Evolutionary conservation across 1,139 yeast genomes (phyloP), one percentile per base, ranked within the genome.

Genomic region (Magnusiomyces tetraspermus): DNA sequence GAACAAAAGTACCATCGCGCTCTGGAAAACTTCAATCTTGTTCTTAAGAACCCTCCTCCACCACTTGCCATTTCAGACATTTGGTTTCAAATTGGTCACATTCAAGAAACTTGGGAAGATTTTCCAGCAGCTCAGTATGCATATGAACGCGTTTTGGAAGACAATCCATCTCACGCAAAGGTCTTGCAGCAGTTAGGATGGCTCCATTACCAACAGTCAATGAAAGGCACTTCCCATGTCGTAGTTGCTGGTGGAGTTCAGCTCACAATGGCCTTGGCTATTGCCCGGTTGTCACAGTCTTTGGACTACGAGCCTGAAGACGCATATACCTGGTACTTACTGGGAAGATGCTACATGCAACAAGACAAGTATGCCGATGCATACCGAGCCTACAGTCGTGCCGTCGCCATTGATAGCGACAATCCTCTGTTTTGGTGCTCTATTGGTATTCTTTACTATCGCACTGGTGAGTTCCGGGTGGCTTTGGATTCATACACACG

Each of bases 361-460:
- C 80, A 94, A 62, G 90, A 88, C 59, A 96, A 90, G 67, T 92
- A 89, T 72, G 85, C 92, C 59, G 90, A 94, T 50, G 98, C 98
- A 2, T 92, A 92, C 69, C 97, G 92, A 66, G 95, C 97, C 0
- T 92, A 92, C 78, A 98, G 92, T 71, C 97, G 90, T 67, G 98
- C 98, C 5, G 98, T 92, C 53, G 92, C 92, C 68, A 79, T 96
- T 57, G 98, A 92, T 68, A 84, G 95, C 33, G 79, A 97, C 66
- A 92, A 92, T 68, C 97, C 98, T 54, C 90, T 97, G 1, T 92
- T 92, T 73, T 92, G 98, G 98, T 92, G 98, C 69, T 88, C 97
- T 28, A 92, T 92, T 66, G 98, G 98, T 67, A 97, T 92, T 15
- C 76, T 92, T 56, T 92, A 92, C 72, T 92, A 90, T 69, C 46